Base-by-base conservation (phyloP, 257 asterid species). In the Handroanthus guayacan region DNA sequence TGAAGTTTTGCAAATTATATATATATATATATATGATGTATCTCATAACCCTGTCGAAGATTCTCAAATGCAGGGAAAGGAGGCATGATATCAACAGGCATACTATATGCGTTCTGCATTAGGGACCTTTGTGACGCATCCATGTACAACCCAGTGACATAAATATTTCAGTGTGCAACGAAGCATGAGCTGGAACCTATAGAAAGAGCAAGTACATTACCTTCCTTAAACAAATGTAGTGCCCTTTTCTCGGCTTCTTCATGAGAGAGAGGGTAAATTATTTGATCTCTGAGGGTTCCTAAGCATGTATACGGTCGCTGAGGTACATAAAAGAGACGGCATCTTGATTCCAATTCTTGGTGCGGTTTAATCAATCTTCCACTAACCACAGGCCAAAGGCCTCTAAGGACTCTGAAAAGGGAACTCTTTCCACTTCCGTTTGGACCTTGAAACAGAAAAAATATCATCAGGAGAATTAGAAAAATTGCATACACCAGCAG, bases 401-500 rank as follows among this genome's bases (percentile, higher is more conserved):
- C 98, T 66, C 97, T 87, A 65, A 95, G 97, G 67, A 93, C 99
- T 88, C 99, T 81, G 87, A 95, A 95, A 81, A 95, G 82, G 11
- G 99, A 95, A 82, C 99, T 95, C 88, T 95, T 93, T 58, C 99
- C 99, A 83, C 98, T 95, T 79, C 99, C 99, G 82, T 95, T 95
- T 77, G 99, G 99, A 79, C 99, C 98, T 95, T 83, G 79, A 85
- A 73, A 81, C 3, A 73, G 45, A 51, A 38, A 63, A 62, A 0
- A 60, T 5, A 45, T 62, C 52, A 79, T 43, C 44, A 61, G 16
- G 38, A 20, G 37, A 71, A 48, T 48, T 8, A 66, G 54, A 25
- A 65, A 45, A 58, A 36, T 50, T 64, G 52, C 3, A 31, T 61
- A 16, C 41, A 36, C 25, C 39, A 67, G 34, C 73, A 73, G 76